Base-by-base conservation (phyloP, 345 rosid species). In the Angophora floribunda region DNA sequence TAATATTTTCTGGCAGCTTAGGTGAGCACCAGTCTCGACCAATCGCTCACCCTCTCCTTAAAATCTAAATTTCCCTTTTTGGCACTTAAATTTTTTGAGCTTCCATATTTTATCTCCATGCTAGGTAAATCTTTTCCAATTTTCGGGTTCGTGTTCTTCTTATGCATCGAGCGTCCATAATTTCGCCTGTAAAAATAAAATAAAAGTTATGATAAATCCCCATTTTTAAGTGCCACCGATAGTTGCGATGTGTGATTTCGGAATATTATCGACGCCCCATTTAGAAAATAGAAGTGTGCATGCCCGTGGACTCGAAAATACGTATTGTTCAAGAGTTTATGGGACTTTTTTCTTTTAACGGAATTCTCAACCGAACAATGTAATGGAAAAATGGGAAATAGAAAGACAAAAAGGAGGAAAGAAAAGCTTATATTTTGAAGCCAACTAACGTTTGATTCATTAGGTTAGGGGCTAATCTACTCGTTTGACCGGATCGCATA, bases 101-200 rank as follows among this genome's bases (percentile, higher is more conserved):
- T 8, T 22, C 9, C 9, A 55, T 55, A 55, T 55, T 55, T 55
- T 21, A 55, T 55, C 61, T 55, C 61, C 61, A 26, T 55, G 28
- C 61, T 22, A 55, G 61, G 61, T 4, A 22, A 21, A 55, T 8
- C 61, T 11, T 1, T 61, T 28, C 30, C 67, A 61, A 61, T 61
- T 32, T 65, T 32, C 13, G 32, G 15, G 70, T 63, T 17, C 22
- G 21, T 16, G 24, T 21, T 67, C 45, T 8, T 8, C 19, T 7
- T 65, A 15, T 7, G 7, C 12, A 6, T 24, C 5, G 61, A 22
- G 4, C 21, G 12, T 32, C 24, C 80, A 8, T 70, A 8, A 32
- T 70, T 17, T 16, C 6, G 4, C 6, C 24, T 5, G 0, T 4
- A 36, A 36, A 36, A 36, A 36, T 2, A 36, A 36, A 2, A 63